Evolutionary conservation across 352 stramenopile species (phyloP).

Genomic region (Elongisporangium anandrum): DNA sequence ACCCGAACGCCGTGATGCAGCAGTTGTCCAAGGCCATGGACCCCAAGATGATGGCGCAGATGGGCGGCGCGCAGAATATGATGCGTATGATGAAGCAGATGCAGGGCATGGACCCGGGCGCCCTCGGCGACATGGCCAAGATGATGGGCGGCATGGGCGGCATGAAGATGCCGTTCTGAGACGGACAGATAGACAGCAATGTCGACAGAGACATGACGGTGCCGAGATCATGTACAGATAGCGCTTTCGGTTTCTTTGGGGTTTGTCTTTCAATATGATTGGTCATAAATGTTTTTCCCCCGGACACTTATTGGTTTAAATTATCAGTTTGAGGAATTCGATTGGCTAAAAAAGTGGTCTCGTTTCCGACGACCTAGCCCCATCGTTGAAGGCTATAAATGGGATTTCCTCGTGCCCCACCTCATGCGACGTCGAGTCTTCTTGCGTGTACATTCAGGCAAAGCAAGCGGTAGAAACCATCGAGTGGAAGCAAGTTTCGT

Average conservation of each 20-base stretch:
- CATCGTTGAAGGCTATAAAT: neutral
- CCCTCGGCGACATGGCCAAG: slow-evolving; percentile 75
- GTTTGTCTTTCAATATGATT: neutral
- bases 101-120: slow-evolving; percentile 76
- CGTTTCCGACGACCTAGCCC: neutral
- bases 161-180: slow-evolving; percentile 81
- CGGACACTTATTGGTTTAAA: neutral
- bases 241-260: neutral
- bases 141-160: slow-evolving; percentile 62
- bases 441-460: neutral
- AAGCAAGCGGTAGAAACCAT: neutral
- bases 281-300: neutral
- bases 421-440: neutral
- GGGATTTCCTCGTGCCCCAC: neutral
- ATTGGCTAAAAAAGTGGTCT: neutral
- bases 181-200: slow-evolving; percentile 4
- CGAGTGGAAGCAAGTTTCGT: neutral
- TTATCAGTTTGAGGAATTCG: neutral
- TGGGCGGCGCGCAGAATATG: slow-evolving; percentile 80
- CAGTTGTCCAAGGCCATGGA: slow-evolving; percentile 94
- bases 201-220: neutral
- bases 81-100: slow-evolving; percentile 96
- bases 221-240: neutral
- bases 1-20: slow-evolving; percentile 96
- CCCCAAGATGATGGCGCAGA: slow-evolving; percentile 90